A percentile compares a stretch with the other conserved stretches of the same genome.
Conservation (phyloP, 2,329 filamentous ascomycete genomes). For the Rhynchosporium secalis region DNA sequence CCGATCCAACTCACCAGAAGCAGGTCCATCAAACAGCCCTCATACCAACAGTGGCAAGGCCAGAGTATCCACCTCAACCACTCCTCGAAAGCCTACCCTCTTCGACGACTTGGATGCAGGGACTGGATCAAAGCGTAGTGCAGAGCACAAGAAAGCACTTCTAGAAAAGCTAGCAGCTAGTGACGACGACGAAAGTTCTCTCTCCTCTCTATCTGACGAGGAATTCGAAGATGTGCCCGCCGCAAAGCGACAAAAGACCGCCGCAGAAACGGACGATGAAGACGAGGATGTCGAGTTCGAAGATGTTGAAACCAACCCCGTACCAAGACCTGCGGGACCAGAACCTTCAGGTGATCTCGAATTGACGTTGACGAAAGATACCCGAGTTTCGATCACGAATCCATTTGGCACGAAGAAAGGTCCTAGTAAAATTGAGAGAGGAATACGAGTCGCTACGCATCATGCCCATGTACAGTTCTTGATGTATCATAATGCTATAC, state of each 20-base stretch:
- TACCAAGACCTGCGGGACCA: slow-evolving; percentile 44
- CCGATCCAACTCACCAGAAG: slow-evolving; percentile 48
- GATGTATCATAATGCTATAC: slow-evolving; percentile 84
- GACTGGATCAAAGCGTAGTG: slow-evolving; percentile 40
- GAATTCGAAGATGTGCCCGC: slow-evolving; percentile 56
- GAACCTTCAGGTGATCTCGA: slow-evolving; percentile 67
- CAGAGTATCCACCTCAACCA: slow-evolving; percentile 32
- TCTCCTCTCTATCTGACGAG: slow-evolving; percentile 45
- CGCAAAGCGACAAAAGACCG: slow-evolving; percentile 45
- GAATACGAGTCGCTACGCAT: slow-evolving; percentile 76
- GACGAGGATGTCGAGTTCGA: slow-evolving; percentile 65
- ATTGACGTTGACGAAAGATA: slow-evolving; percentile 64
- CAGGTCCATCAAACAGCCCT: slow-evolving; percentile 30
- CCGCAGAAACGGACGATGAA: slow-evolving; percentile 43
- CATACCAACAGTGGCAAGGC: slow-evolving; percentile 34
- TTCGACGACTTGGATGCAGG: slow-evolving; percentile 61
- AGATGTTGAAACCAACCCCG: slow-evolving; percentile 50
- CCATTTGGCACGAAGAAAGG: slow-evolving; percentile 73
- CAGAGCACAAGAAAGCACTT: slow-evolving; percentile 45
- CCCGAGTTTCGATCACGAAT: slow-evolving; percentile 60
- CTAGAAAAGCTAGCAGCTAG: slow-evolving; percentile 47
- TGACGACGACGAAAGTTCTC: slow-evolving; percentile 42
- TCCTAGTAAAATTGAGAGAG: slow-evolving; percentile 79
- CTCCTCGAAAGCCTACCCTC: slow-evolving; percentile 55
- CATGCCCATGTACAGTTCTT: slow-evolving; percentile 85